Base-by-base conservation (phyloP, 2,329 filamentous ascomycete species). In the Neoscytalidium dimidiatum region DNA sequence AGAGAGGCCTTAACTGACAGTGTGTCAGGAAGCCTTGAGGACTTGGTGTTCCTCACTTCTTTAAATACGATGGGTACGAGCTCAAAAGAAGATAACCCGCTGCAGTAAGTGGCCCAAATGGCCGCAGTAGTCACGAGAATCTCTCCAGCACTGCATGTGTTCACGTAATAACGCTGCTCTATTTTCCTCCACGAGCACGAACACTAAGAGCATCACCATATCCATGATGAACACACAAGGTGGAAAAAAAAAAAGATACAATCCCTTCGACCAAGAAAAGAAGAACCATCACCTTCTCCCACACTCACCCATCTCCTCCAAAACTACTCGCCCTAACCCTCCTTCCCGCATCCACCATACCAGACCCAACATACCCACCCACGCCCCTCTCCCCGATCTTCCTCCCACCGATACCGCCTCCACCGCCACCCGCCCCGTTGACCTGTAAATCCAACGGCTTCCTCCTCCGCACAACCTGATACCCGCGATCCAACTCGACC, bases 401-500 rank as follows among this genome's bases (percentile, higher is more conserved):
- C 19, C 49, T 6, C 19, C n/a, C 33, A 57, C 31, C 52, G 1
- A 31, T 13, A 4, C 35, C 52, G 5, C 26, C 49, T n/a, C 49
- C 49, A 0, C 49, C 49, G n/a, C 49, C 49, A 14, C 35, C 53
- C 7, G 17, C 21, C 14, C 35, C 53, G 4, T 83, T 28, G 8
- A 31, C 49, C 49, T 35, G 49, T 85, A 23, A 79, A 66, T 79
- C 77, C 64, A 77, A 74, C 19, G 77, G 78, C 68, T 79, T 80
- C 53, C 77, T 62, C 56, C 89, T 85, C 66, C 92, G 83, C 0
- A 94, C 90, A 65, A 90, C 82, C 76, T 96, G 91, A 76, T 96
- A 97, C 0, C 92, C 91, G 52, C 89, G 83, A 75, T 97, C 94
- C 11, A 98, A 82, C 74, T 96, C 93, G 64, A 93, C 90, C 77